Conservation (phyloP, 2,329 filamentous ascomycete species). For the Trichoderma lentiforme region DNA sequence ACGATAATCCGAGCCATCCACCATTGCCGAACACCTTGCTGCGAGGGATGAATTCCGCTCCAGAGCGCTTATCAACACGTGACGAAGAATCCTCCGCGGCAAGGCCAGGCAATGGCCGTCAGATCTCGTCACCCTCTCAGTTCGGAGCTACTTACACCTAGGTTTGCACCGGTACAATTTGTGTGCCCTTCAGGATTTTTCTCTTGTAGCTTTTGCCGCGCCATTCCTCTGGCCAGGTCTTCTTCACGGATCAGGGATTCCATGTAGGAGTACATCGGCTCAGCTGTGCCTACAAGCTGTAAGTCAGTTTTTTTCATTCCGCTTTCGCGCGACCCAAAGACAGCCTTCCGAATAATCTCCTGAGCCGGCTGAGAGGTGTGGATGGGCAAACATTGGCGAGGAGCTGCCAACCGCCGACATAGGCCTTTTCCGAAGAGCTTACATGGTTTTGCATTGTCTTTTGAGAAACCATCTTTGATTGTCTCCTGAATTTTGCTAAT, state of each 20-base stretch:
- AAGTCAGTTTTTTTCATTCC: conserved; percentile 25
- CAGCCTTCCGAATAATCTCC: conserved; percentile 8
- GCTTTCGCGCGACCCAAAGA: conserved; percentile 26
- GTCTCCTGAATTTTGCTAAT: conserved; percentile 8
- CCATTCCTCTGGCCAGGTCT: background rate
- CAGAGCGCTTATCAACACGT: conserved; percentile 34
- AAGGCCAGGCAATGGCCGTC: conserved; percentile 28
- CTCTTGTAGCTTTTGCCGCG: background rate
- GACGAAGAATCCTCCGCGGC: conserved; percentile 31
- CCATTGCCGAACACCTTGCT: background rate
- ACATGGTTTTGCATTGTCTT: background rate
- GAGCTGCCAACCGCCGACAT: background rate
- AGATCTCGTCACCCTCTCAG: conserved; percentile 37
- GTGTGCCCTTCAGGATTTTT: conserved; percentile 7
- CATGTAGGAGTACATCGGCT: conserved; percentile 36
- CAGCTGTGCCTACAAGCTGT: conserved; percentile 35
- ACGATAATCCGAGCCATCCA: conserved; percentile 1
- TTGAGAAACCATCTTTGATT: background rate
- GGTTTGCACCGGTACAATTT: conserved; percentile 33
- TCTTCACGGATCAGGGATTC: conserved; percentile 25
- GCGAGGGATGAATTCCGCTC: background rate
- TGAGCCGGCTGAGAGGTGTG: conserved; percentile 4
- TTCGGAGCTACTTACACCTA: conserved; percentile 30
- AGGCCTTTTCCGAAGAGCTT: background rate
- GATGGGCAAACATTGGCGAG: background rate